Percentiles rank a stretch among this genome's conserved stretches.
Evolutionary conservation across 2,329 filamentous ascomycete species (phyloP).

Genomic region (Aureobasidium zeae): DNA sequence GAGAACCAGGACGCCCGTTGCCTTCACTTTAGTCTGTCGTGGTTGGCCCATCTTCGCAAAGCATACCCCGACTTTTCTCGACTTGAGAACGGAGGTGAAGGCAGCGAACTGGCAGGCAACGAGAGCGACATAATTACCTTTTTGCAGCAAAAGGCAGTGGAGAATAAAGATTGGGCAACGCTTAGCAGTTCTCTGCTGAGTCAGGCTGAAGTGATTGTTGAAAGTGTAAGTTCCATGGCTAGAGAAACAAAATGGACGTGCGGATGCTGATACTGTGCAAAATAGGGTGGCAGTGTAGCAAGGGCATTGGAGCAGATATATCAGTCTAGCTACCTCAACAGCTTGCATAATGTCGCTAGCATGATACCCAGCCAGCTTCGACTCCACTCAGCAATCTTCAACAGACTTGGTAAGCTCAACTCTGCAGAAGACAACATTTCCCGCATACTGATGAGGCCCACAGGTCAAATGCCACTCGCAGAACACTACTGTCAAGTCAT

Average conservation of each 20-base stretch:
- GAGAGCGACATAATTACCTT: constrained; percentile 76
- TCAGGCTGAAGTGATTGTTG: constrained; percentile 71
- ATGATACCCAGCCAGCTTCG: constrained; percentile 67
- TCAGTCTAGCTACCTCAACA: constrained; percentile 72
- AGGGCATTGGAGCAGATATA: constrained; percentile 66
- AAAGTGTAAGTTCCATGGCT: constrained; percentile 53
- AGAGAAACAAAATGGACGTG: not conserved
- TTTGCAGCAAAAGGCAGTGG: constrained; percentile 57
- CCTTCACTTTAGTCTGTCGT: constrained; percentile 89
- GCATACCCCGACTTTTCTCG: constrained; percentile 51
- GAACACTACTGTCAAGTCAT: constrained; percentile 62
- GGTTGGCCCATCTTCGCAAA: constrained; percentile 91
- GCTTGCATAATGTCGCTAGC: constrained; percentile 63
- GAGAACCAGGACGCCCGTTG: constrained; percentile 90
- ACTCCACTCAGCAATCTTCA: constrained; percentile 64
- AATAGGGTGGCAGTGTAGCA: constrained; percentile 47
- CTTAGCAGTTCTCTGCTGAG: constrained; percentile 75
- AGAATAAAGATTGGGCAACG: constrained; percentile 69
- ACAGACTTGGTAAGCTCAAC: constrained; percentile 57
- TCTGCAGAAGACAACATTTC: not conserved
- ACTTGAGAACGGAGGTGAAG: constrained; percentile 17
- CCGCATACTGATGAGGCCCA: not conserved
- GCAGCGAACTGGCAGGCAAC: constrained; percentile 63
- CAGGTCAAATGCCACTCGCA: constrained; percentile 49
- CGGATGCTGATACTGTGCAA: constrained; percentile 18